phyloP scores from a whole-genome alignment of 139 green algal species.

The Volvox reticuliferus region DNA sequence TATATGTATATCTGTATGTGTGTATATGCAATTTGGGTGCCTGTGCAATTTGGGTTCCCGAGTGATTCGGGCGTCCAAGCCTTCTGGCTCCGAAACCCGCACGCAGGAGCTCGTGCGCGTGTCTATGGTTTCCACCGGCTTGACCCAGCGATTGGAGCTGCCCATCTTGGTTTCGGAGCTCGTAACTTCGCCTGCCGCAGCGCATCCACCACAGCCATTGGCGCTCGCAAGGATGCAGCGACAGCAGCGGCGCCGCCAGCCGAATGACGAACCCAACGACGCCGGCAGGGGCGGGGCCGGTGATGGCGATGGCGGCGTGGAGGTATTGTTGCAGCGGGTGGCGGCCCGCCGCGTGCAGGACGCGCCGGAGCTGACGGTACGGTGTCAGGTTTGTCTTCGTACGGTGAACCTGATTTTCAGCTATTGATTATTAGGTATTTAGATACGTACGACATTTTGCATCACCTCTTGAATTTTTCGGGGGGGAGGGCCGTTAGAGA shows the following conservation, averaged over 20 bases:
- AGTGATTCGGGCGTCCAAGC: too few species aligned
- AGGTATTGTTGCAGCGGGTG: slow-evolving; percentile 32
- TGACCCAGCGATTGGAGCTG: slow-evolving; percentile 47
- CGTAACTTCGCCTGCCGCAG: slow-evolving; percentile 1
- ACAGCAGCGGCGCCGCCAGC: background rate
- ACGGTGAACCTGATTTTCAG: too few species aligned
- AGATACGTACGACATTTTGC: too few species aligned
- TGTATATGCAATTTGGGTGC: too few species aligned
- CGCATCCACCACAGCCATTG: slow-evolving; percentile 5
- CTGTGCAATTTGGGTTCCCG: too few species aligned
- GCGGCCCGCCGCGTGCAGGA: background rate
- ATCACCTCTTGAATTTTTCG: too few species aligned
- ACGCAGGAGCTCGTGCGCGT: slow-evolving; percentile 65
- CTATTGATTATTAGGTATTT: too few species aligned
- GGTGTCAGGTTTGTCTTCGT: background rate
- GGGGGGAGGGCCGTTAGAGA: too few species aligned
- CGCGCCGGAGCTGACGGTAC: slow-evolving; percentile 11
- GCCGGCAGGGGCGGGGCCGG: background rate
- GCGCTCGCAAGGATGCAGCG: background rate
- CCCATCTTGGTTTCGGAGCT: slow-evolving; percentile 59
- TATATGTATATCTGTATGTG: too few species aligned
- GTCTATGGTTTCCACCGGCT: slow-evolving; percentile 55
- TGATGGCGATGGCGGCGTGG: background rate
- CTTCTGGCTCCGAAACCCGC: too few species aligned
- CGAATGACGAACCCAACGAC: background rate